Percentiles rank a stretch among this genome's conserved stretches.
Conservation (phyloP, 176 grass and related monocot genomes). For the Oropetium thomaeum region DNA sequence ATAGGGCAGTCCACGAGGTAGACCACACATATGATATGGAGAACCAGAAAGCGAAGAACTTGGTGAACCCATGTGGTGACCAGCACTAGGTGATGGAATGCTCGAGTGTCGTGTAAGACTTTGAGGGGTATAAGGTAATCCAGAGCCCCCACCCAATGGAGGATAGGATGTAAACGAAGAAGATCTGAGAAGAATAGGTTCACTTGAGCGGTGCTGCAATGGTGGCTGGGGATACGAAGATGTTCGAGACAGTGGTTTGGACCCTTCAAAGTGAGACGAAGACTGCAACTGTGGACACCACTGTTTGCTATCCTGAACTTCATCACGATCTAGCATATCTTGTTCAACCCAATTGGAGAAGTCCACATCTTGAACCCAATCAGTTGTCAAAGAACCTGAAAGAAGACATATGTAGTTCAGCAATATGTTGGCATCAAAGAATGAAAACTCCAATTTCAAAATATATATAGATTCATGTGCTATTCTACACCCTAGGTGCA, state of each 20-base stretch:
- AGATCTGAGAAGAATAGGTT: slow-evolving; percentile 63
- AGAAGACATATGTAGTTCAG: slow-evolving; percentile 16
- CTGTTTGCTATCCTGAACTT: slow-evolving; percentile 59
- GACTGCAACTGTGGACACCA: slow-evolving; percentile 57
- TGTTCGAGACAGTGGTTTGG: slow-evolving; percentile 70
- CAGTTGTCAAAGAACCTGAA: slow-evolving; percentile 80
- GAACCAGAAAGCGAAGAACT: slow-evolving; percentile 57
- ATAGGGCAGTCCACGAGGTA: slow-evolving; percentile 57
- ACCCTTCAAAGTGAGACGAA: slow-evolving; percentile 45
- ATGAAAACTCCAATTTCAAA: neutral
- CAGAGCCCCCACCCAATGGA: slow-evolving; percentile 25
- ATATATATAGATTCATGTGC: neutral
- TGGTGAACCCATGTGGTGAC: slow-evolving; percentile 54
- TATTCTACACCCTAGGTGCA: neutral
- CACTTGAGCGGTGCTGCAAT: slow-evolving; percentile 63
- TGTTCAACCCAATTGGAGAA: slow-evolving; percentile 63
- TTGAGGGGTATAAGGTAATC: slow-evolving; percentile 46
- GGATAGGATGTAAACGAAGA: slow-evolving; percentile 68
- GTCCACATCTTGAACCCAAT: slow-evolving; percentile 69
- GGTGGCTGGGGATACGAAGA: slow-evolving; percentile 80
- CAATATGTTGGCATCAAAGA: neutral
- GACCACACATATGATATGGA: slow-evolving; percentile 54
- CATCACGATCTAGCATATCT: slow-evolving; percentile 46
- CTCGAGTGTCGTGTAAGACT: slow-evolving; percentile 82
- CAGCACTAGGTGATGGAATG: slow-evolving; percentile 73